These are phyloP conservation scores for Penicillium crystallinum DNA, from an alignment of 495 filamentous ascomycete genomes.

Conservation along the genomic window DNA sequence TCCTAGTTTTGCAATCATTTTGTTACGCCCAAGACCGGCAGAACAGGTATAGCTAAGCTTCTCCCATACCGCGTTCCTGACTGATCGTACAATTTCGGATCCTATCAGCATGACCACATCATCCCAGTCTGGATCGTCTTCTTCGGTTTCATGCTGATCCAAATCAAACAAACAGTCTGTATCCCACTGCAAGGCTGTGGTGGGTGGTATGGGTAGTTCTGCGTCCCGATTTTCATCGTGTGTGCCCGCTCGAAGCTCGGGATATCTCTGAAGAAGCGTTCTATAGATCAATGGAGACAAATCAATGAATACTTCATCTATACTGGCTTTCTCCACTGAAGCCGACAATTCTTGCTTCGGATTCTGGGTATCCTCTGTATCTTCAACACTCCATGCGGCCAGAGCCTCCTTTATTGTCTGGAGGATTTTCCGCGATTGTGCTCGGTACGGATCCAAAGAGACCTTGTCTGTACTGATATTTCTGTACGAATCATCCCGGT, in stretches of 20 bases:
- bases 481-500: conserved; percentile 68
- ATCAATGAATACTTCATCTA: conserved; percentile 91
- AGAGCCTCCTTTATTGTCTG: conserved; percentile 73
- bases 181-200: conserved; percentile 74
- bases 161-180: conserved; percentile 71
- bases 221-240: conserved; percentile 69
- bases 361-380: conserved; percentile 28
- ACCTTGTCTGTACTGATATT: conserved; percentile 88
- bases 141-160: conserved; percentile 64
- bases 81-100: conserved; percentile 77
- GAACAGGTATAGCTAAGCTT: conserved; percentile 83
- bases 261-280: conserved; percentile 71
- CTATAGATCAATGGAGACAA: conserved; percentile 75
- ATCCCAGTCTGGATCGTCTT: conserved; percentile 91
- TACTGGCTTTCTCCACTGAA: conserved; percentile 82
- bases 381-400: conserved; percentile 22
- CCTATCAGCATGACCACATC: conserved; percentile 83
- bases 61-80: conserved; percentile 62
- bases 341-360: conserved; percentile 47
- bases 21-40: conserved; percentile 82
- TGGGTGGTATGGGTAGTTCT: conserved; percentile 65
- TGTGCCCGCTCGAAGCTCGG: conserved; percentile 59
- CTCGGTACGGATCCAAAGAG: conserved; percentile 85
- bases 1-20: conserved; percentile 92
- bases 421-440: conserved; percentile 78